These are phyloP conservation scores for Taiozyma sp. DNA, from an alignment of 1,139 yeast species.

Conservation along the genomic window DNA sequence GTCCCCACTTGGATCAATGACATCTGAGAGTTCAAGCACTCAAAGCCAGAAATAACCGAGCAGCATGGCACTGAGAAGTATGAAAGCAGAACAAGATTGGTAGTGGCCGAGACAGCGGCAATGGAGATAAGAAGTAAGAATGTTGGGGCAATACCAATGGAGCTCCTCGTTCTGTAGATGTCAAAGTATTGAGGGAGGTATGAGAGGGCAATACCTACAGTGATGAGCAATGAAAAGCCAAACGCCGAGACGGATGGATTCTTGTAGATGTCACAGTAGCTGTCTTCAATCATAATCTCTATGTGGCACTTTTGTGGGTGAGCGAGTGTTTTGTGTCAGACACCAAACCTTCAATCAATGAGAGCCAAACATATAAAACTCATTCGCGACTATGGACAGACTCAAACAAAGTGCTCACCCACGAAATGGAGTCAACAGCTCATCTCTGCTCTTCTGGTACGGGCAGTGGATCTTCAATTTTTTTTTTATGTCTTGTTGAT, in stretches of 20 bases:
- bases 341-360: background rate
- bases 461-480: background rate
- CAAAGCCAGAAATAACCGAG: conserved; percentile 38
- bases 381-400: no score
- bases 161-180: conserved; percentile 51
- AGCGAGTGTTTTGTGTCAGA: background rate
- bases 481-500: background rate
- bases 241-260: conserved; percentile 17
- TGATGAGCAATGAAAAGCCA: conserved; percentile 11
- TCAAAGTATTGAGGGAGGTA: conserved; percentile 73
- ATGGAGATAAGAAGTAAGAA: conserved; percentile 69
- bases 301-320: background rate
- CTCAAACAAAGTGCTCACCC: background rate
- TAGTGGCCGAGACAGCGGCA: conserved; percentile 64
- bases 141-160: conserved; percentile 76
- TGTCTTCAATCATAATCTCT: background rate
- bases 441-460: background rate
- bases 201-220: conserved; percentile 66
- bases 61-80: conserved; percentile 52
- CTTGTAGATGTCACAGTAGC: conserved; percentile 15
- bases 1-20: conserved; percentile 66
- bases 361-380: no score
- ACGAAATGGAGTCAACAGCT: background rate
- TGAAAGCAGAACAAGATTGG: conserved; percentile 62
- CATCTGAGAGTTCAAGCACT: conserved; percentile 65